phyloP scores from a whole-genome alignment of 768 basidiomycete species.

The Rhodocollybia butyracea region DNA sequence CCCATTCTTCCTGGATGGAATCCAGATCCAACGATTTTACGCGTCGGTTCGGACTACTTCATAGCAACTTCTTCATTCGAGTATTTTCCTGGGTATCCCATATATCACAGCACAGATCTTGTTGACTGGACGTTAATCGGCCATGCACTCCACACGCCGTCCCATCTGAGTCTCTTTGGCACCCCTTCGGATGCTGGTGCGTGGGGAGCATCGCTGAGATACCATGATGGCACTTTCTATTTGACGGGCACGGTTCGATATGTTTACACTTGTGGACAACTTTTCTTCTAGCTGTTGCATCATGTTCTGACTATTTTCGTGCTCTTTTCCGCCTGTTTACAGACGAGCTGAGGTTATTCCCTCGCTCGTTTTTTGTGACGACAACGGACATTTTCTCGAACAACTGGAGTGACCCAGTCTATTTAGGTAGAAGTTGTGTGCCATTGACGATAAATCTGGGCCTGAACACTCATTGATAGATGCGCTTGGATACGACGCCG shows the following conservation, averaged over 20 bases:
- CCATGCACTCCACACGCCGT: slow-evolving; percentile 32
- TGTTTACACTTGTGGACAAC: slow-evolving; percentile 35
- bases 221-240: slow-evolving; percentile 33
- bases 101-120: slow-evolving; percentile 38
- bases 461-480: slow-evolving; percentile 17
- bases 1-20: slow-evolving; percentile 40
- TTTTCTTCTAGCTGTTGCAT: background rate
- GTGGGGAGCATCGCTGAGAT: slow-evolving; percentile 35
- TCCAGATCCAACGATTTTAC: slow-evolving; percentile 36
- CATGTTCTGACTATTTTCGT: background rate
- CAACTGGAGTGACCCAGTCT: slow-evolving; percentile 38
- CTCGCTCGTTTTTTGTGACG: slow-evolving; percentile 36
- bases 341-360: slow-evolving; percentile 36
- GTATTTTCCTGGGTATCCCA: slow-evolving; percentile 38
- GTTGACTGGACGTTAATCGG: slow-evolving; percentile 34
- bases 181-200: slow-evolving; percentile 37
- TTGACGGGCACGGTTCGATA: slow-evolving; percentile 34
- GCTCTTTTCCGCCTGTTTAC: background rate
- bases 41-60: slow-evolving; percentile 37
- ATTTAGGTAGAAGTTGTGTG: slow-evolving; percentile 26
- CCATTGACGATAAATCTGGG: background rate
- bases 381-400: slow-evolving; percentile 36
- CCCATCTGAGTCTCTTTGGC: slow-evolving; percentile 32
- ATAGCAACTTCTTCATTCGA: slow-evolving; percentile 37
- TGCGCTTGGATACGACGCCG: slow-evolving; percentile 35